Base-by-base conservation (phyloP, 768 basidiomycete genomes). In the Gyrodon lividus region DNA sequence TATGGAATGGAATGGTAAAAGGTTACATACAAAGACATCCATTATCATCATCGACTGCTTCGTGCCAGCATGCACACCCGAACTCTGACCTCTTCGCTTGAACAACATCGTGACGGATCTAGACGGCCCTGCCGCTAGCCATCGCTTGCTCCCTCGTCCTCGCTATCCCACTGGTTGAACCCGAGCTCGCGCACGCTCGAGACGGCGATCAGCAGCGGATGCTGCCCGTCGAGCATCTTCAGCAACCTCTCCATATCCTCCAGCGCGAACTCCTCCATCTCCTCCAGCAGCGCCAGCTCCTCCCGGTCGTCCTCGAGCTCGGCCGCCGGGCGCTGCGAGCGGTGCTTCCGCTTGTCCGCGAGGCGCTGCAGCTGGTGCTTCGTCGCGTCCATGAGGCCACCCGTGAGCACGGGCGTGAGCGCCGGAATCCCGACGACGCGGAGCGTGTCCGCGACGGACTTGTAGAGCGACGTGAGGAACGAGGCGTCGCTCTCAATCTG, bases 201-300 rank as follows among this genome's bases (percentile, higher is more conserved):
- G 1, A 91, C 73, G 0, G 87, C 87, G 35, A 90, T 75, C 45
- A 89, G 62, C 52, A 91, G 59, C n/a, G 80, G 74, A 66, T 89
- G 84, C 41, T 76, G 76, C 22, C 67, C 56, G 57, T 89, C 84
- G 49, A 91, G 71, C 53, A 72, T 55, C 38, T 59, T 55, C 47
- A 89, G 60, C 69, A 86, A 74, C 74, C 81, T 85, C 40, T 70
- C 77, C 83, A 91, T 89, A 64, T 90, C 89, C 64, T 90, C 88
- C 57, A 90, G 64, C 58, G 83, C 86, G 61, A 86, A 89, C 50
- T 88, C 88, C 65, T 90, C 89, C 70, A 90, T 84, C 74, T 92
- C 89, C 66, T 92, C 87, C 34, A 88, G 62, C 47, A 90, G 64
- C 64, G 79, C 79, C 57, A 88, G 68, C 56, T 91, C 88, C 55